Evolutionary conservation across 441 rosid genomes (phyloP).

Genomic region (Pelargonium citronellum): DNA sequence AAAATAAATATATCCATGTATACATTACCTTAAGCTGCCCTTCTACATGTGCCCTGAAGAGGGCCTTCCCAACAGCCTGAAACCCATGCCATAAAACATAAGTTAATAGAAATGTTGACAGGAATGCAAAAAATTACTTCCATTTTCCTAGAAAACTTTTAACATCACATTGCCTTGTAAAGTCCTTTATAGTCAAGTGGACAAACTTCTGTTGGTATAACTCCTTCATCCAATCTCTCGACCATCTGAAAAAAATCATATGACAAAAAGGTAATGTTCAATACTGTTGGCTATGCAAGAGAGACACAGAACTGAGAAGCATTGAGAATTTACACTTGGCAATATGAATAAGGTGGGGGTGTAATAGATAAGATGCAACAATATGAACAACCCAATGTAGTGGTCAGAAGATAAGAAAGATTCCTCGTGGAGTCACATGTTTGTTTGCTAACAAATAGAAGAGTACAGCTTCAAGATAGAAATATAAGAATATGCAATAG

Average conservation of each 20-base stretch:
- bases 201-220: constrained; percentile 61
- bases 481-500: background rate
- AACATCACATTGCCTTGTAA: constrained; percentile 55
- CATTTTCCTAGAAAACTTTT: constrained; percentile 12
- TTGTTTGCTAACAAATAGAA: background rate
- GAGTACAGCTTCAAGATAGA: too few relatives aligned
- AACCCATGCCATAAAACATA: constrained; percentile 19
- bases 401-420: background rate
- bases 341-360: background rate
- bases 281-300: background rate
- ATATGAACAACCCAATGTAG: background rate
- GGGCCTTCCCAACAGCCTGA: constrained; percentile 96
- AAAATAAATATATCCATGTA: constrained; percentile 6
- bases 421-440: background rate
- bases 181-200: constrained; percentile 80
- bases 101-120: constrained; percentile 16
- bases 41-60: constrained; percentile 94
- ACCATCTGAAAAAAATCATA: constrained; percentile 65
- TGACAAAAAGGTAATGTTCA: background rate
- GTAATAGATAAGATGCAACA: background rate
- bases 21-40: constrained; percentile 84
- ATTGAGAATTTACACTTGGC: background rate
- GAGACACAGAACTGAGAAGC: background rate
- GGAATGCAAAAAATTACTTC: constrained; percentile 12
- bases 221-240: constrained; percentile 85